Evolutionary conservation across 2,329 filamentous ascomycete genomes (phyloP).

Genomic region (Trichoderma breve): DNA sequence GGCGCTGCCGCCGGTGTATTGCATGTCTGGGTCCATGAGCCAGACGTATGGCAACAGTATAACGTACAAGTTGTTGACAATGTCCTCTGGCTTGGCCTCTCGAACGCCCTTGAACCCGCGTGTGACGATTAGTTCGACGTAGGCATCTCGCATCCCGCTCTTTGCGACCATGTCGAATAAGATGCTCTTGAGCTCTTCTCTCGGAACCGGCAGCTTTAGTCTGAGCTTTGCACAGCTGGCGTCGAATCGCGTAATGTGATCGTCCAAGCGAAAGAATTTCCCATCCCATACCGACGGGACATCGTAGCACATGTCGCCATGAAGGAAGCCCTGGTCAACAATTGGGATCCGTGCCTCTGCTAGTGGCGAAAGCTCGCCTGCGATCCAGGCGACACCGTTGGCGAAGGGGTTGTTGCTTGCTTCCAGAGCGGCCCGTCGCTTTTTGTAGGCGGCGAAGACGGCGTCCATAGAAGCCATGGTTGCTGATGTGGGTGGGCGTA

Average conservation of each 20-base stretch:
- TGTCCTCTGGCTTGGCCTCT: not conserved
- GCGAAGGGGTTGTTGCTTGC: slow-evolving; percentile 6
- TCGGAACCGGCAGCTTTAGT: not conserved
- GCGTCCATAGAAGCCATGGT: slow-evolving; percentile 2
- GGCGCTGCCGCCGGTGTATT: slow-evolving; percentile 5
- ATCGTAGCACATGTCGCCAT: slow-evolving; percentile 8
- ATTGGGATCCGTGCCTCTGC: slow-evolving; percentile 11
- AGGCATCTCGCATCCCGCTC: slow-evolving; percentile 8
- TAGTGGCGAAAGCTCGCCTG: not conserved
- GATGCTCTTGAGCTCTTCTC: slow-evolving; percentile 5
- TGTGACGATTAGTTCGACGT: slow-evolving; percentile 4
- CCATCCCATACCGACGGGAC: slow-evolving; percentile 9
- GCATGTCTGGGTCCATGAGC: slow-evolving; percentile 5
- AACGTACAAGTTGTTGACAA: slow-evolving; percentile 11
- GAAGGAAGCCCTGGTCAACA: slow-evolving; percentile 8
- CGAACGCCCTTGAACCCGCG: slow-evolving; percentile 6
- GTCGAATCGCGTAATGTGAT: slow-evolving; percentile 1
- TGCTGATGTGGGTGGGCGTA: not conserved
- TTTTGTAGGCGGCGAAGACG: not conserved
- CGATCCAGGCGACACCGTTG: slow-evolving; percentile 3
- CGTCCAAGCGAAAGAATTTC: slow-evolving; percentile 12
- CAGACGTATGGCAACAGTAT: slow-evolving; percentile 2
- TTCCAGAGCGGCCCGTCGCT: not conserved
- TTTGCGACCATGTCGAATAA: slow-evolving; percentile 14
- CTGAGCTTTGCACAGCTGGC: not conserved